Base-by-base conservation (phyloP, 2,329 filamentous ascomycete species). In the Orbilia ellipsospora region DNA sequence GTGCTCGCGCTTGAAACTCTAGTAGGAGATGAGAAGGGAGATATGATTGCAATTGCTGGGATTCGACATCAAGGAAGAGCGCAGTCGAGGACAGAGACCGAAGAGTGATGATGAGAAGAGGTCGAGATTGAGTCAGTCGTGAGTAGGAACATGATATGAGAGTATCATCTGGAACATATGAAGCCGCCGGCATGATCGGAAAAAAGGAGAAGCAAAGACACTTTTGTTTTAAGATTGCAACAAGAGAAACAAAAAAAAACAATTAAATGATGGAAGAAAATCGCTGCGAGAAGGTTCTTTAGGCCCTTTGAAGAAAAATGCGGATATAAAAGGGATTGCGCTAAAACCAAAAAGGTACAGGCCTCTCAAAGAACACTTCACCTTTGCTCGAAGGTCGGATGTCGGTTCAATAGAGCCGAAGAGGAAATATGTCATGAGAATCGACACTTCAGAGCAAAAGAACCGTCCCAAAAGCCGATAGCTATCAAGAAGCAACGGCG, bases 1-100 rank as follows among this genome's bases (percentile, higher is more conserved):
- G 15, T 44, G 51, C 56, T 61, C 36, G 59, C 51, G 65, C 59
- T 55, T n/a, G 48, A 44, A 36, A 62, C 31, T 61, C 48, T 69
- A 56, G 23, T 12, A 44, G 16, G 16, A 55, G 23, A 16, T 40
- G 15, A 12, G 26, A 10, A 23, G 15, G 28, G 23, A 16, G 3
- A 20, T 36, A 20, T 36, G 26, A 23, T 28, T 42, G 12, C n/a
- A 31, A 60, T 10, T 20, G 16, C 12, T 52, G 10, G 50, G 4
- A 51, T 48, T 44, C 26, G 20, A 28, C 36, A 26, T 28, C 23
- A 23, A 18, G 52, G 18, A 23, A 20, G 44, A 50, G 48, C 16
- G 20, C 6, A 18, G 48, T 6, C 12, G 26, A 20, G n/a, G 18
- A n/a, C 7, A 45, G 23, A 12, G n/a, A 55, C 12, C 13, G 13